phyloP scores from a whole-genome alignment of 768 basidiomycete genomes.

The Mycena amicta region DNA sequence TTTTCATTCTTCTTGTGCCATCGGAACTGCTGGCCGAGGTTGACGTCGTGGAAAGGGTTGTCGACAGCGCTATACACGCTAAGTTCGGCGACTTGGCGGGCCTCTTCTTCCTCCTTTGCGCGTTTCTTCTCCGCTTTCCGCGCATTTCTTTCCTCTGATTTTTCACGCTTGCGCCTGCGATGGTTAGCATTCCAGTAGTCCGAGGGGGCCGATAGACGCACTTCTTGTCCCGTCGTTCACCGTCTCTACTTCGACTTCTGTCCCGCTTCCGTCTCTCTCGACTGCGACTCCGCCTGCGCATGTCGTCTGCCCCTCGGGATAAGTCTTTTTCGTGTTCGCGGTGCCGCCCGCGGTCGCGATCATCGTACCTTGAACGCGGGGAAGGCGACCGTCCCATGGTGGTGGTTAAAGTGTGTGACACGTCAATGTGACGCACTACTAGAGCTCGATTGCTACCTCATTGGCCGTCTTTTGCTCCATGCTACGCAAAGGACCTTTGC shows the following conservation, averaged over 20 bases:
- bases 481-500: no score
- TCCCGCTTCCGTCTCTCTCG: conserved; percentile 31
- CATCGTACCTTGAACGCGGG: conserved; percentile 43
- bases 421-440: no score
- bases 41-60: conserved; percentile 98
- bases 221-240: conserved; percentile 49
- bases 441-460: no score
- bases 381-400: conserved; percentile 56
- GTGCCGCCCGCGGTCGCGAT: conserved; percentile 36
- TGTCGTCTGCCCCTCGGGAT: conserved; percentile 36
- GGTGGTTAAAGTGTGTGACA: conserved; percentile 1
- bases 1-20: conserved; percentile 99
- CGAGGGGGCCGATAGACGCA: conserved; percentile 28
- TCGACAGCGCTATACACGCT: conserved; percentile 96
- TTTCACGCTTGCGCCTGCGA: conserved; percentile 77
- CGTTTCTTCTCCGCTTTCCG: conserved; percentile 89
- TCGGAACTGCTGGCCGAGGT: conserved; percentile 93
- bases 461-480: no score
- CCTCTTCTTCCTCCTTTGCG: conserved; percentile 84
- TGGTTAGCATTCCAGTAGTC: background rate
- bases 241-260: conserved; percentile 42
- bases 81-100: conserved; percentile 89
- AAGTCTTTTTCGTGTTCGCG: conserved; percentile 38
- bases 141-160: conserved; percentile 81
- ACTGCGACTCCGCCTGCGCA: conserved; percentile 30